These are phyloP conservation scores for Solanum sejunctum DNA, from an alignment of 257 asterid species.

Conservation along the genomic window DNA sequence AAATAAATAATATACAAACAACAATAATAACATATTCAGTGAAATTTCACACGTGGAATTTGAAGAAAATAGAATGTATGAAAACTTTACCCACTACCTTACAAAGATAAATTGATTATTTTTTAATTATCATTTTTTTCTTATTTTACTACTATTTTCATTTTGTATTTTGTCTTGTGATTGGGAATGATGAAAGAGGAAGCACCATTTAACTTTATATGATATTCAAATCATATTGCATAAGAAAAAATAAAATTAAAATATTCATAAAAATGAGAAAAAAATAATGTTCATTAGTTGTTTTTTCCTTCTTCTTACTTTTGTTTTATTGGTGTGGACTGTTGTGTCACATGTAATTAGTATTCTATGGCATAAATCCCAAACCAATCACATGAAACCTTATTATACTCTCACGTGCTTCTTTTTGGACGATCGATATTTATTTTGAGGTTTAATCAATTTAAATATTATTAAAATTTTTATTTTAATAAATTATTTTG, in stretches of 20 bases:
- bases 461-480: accelerated
- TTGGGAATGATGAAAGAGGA: not conserved
- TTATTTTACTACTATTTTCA: not conserved
- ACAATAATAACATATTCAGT: too few relatives aligned
- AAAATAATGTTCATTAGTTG: not conserved
- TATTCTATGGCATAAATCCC: not conserved
- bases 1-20: too few relatives aligned
- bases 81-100: accelerated
- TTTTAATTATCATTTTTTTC: not conserved
- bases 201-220: not conserved
- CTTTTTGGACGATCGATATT: not conserved
- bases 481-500: not conserved
- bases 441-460: not conserved
- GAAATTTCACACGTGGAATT: accelerated
- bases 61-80: too few relatives aligned
- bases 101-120: too few relatives aligned
- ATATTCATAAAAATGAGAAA: not conserved
- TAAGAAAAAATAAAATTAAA: not conserved
- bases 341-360: not conserved
- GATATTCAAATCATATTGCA: not conserved
- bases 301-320: not conserved
- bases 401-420: not conserved
- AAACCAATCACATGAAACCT: not conserved
- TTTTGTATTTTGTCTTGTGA: not conserved
- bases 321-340: not conserved